Base-by-base conservation (phyloP, 2,329 filamentous ascomycete genomes). In the Pleomassaria siparia region DNA sequence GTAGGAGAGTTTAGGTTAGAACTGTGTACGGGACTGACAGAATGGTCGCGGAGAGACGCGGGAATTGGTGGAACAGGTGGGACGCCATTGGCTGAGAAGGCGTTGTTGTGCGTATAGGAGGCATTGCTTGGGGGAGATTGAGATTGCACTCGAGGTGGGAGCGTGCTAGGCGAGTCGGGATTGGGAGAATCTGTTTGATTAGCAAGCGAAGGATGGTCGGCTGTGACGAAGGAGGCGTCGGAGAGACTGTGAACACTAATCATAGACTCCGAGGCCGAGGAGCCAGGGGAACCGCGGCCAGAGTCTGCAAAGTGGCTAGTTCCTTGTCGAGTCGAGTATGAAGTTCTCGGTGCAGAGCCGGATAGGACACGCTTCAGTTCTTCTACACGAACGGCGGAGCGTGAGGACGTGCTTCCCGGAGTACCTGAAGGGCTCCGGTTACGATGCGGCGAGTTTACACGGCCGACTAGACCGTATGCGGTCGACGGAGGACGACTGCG, bases 171-270 rank as follows among this genome's bases (percentile, higher is more conserved):
- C 12, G 58, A 50, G n/a, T 58, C 51, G 6, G 36, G 15, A 0
- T 30, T 44, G 15, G 40, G 29, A 8, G 41, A 21, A 13, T 33
- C 43, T 0, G 46, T 37, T 2, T 43, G 13, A 32, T 36, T 8
- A 36, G 41, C 47, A 4, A 43, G 45, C 0, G 53, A 28, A 2
- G 41, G 33, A 5, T 57, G 60, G 18, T 66, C 59, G 3, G 64
- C 55, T 1, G 65, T 69, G 20, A 66, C 54, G 43, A 69, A 68
- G 30, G 82, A 86, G 16, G 83, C 71, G 60, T 89, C 86, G 6
- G 84, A 87, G n/a, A 81, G 76, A 36, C 81, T 80, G 47, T 88
- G 85, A 54, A 85, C 87, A 72, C 84, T 88, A 53, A 86, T 80
- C 76, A 89, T 81, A 66, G 85, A 88, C 44, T 89, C 86, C 47